Base-by-base conservation (phyloP, 2,329 filamentous ascomycete species). In the Didymella segeticola region DNA sequence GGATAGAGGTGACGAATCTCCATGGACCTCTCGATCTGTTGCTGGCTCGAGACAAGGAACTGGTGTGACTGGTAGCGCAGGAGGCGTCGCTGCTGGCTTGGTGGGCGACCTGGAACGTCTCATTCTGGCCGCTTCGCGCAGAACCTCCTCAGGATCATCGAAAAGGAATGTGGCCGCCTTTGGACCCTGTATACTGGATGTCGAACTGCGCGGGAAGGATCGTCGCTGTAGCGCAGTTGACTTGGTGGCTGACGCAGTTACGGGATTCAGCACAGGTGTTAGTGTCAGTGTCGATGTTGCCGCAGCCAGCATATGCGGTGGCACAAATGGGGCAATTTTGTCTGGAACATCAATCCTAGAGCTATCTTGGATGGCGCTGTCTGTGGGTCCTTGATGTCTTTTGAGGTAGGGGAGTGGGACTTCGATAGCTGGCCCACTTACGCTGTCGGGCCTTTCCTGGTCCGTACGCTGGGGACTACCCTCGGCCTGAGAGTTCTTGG, bases 101-200 rank as follows among this genome's bases (percentile, higher is more conserved):
- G n/a, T 51, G 5, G 46, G 34, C 17, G 54, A 53, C 14, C 36
- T 53, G 19, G 53, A 52, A 37, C 50, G 55, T 22, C 43, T 58
- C n/a, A 36, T 33, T 36, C 31, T 46, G 14, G 53, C 47, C 52
- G 57, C 51, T 54, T 60, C 49, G 22, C 61, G 56, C 8, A 66
- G 30, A 2, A 68, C 52, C 17, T 63, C 61, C 36, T 67, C 65
- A 1, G 62, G 60, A n/a, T 65, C 52, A 6, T 67, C 64, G 9
- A 64, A 43, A 10, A 61, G 48, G 30, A 60, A 64, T 1, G 47
- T 41, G 9, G 53, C 52, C 4, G 57, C 62, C 43, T 67, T 66
- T 1, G 57, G 60, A 10, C 58, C 62, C 22, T 67, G 66, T 14
- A 64, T 51, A 5, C 56, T 55, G 9, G 61, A 42, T 12, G 56